These are phyloP conservation scores for Nissolia schottii DNA, from an alignment of 306 rosid genomes.

Conservation along the genomic window DNA sequence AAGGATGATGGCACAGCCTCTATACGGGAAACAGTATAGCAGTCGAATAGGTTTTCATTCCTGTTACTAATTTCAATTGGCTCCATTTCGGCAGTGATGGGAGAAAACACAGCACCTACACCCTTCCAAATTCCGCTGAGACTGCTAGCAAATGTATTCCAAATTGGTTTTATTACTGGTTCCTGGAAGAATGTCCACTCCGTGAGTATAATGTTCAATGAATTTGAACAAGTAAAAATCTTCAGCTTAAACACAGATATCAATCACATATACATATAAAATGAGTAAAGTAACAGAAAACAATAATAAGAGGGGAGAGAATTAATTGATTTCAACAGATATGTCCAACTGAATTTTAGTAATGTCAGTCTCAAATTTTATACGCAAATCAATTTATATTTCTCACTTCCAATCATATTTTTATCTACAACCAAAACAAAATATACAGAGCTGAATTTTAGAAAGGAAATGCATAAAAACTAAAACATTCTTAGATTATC, in stretches of 20 bases:
- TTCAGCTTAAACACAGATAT: conserved; percentile 10
- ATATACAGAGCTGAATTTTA: neutral
- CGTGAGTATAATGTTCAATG: conserved; percentile 10
- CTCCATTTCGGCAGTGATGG: conserved; percentile 90
- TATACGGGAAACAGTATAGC: conserved; percentile 70
- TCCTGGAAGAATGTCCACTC: conserved; percentile 57
- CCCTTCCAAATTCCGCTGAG: conserved; percentile 97
- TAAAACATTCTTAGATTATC: neutral
- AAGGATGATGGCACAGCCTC: conserved; percentile 53
- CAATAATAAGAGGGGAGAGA: neutral
- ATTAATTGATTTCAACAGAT: conserved; percentile 9
- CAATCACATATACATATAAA: neutral
- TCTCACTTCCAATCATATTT: neutral
- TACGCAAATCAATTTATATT: neutral
- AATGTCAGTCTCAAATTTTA: neutral
- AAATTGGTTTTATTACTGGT: conserved; percentile 83
- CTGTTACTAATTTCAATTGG: conserved; percentile 69
- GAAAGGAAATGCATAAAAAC: neutral
- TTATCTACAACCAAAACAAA: neutral
- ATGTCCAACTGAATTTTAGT: neutral
- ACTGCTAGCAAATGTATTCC: conserved; percentile 93
- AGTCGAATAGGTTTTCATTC: conserved; percentile 78
- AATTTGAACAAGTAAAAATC: neutral
- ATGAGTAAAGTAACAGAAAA: conserved; percentile 9
- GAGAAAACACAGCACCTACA: conserved; percentile 93